Base-by-base conservation (phyloP, 352 stramenopile species). In the Globisporangium nodosum region DNA sequence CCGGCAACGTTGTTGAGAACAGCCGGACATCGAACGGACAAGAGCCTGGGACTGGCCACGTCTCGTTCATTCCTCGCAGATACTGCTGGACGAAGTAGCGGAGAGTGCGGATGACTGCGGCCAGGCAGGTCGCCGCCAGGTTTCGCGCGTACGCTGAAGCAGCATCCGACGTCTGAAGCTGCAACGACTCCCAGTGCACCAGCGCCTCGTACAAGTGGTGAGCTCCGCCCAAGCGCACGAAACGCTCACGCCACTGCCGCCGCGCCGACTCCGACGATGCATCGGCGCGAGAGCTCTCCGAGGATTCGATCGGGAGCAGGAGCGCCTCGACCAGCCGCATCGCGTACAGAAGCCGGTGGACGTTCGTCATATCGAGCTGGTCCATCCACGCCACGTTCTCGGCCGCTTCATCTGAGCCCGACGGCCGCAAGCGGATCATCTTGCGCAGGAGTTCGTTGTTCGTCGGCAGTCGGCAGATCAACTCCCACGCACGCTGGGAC, bases 161-260 rank as follows among this genome's bases (percentile, higher is more conserved):
- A 54, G 27, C 15, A 2, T 35, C 18, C 13, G 31, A 18, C 9
- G 15, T 48, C 24, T 30, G 20, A 13, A 46, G 21, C 18, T 65
- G 52, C n/a, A 57, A 20, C 27, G 33, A 30, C 18, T 61, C 45
- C 69, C 69, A 80, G 16, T 63, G 53, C 6, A 80, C 33, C 11
- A 87, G 52, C 9, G 52, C 68, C 21, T 72, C 58, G 47, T 76
- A 76, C 13, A 94, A 46, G 60, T 90, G 70, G 5, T 48, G 60
- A 0, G 62, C 57, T 11, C 84, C 84, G 20, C 80, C 81, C 11
- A 92, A 60, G 9, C 81, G 78, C 18, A 90, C 69, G 55, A 94
- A 94, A 0, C 80, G 80, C 24, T 94, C 80, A 43, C 80, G 77
- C 84, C 84, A 94, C 47, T 92, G 80, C 20, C 84, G 71, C 24